Evolutionary conservation across 202 grass and related monocot species (phyloP).

Genomic region (Carex sylvatica): DNA sequence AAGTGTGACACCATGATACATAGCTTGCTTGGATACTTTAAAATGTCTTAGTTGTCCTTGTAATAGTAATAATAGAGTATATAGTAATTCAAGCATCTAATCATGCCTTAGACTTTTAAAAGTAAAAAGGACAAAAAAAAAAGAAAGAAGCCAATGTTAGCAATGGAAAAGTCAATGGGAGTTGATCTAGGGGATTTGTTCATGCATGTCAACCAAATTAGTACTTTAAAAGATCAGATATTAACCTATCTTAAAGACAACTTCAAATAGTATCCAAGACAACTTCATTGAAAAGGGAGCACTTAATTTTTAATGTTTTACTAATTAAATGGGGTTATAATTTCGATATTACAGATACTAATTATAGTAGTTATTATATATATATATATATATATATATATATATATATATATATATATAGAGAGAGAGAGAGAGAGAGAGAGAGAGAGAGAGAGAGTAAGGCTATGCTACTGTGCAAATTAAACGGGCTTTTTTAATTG

Average conservation of each 20-base stretch:
- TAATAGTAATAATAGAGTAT: background rate
- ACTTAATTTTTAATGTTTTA: background rate
- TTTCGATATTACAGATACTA: background rate
- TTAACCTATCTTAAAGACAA: slow-evolving; percentile 22
- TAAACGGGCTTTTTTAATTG: too few relatives aligned
- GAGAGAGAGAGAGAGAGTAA: too few relatives aligned
- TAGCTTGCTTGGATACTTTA: background rate
- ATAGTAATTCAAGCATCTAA: background rate
- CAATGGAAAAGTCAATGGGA: slow-evolving; percentile 12
- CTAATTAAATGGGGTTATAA: background rate
- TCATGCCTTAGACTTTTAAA: background rate
- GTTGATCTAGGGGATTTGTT: slow-evolving; percentile 18
- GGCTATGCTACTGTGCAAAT: too few relatives aligned
- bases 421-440: too few relatives aligned
- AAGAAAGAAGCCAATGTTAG: background rate
- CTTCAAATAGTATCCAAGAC: slow-evolving; percentile 19
- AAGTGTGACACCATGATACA: background rate
- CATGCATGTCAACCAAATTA: slow-evolving; percentile 33
- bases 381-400: too few relatives aligned
- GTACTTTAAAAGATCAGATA: slow-evolving; percentile 7
- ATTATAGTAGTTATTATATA: background rate
- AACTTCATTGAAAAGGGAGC: background rate
- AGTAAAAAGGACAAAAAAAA: background rate
- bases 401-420: too few relatives aligned
- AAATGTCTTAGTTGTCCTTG: background rate